Percentiles rank a stretch among this genome's conserved stretches.
phyloP scores from a whole-genome alignment of 495 filamentous ascomycete genomes.

The Neurospora sublineolata region DNA sequence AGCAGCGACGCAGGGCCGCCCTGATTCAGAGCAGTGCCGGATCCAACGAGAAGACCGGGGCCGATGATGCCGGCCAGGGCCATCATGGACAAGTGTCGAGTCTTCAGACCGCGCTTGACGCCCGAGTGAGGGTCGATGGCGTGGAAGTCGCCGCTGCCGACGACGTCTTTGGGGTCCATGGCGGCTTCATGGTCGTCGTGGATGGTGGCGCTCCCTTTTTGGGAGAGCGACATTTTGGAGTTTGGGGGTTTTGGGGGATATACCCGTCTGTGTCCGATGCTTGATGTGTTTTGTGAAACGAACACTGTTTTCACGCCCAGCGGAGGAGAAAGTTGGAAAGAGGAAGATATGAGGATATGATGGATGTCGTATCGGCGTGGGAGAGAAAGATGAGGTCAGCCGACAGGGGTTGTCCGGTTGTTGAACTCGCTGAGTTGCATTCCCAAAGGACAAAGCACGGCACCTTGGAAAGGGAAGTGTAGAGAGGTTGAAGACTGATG shows the following conservation, averaged over 20 bases:
- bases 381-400: neutral
- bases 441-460: neutral
- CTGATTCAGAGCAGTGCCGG: slow-evolving; percentile 47
- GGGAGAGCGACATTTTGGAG: neutral
- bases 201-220: neutral
- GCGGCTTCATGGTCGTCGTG: neutral
- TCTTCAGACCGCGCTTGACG: slow-evolving; percentile 49
- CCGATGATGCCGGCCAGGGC: slow-evolving; percentile 49
- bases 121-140: slow-evolving; percentile 36
- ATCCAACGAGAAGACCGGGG: slow-evolving; percentile 43
- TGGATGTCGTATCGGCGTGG: neutral
- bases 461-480: neutral
- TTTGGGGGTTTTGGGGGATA: neutral
- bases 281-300: neutral
- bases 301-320: neutral
- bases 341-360: neutral
- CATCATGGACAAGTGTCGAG: slow-evolving; percentile 63
- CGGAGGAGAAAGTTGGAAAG: neutral
- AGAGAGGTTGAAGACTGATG: neutral
- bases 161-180: neutral
- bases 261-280: neutral
- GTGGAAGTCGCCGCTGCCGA: slow-evolving; percentile 23
- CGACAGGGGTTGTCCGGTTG: neutral
- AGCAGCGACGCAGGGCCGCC: slow-evolving; percentile 52
- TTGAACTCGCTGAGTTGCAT: neutral